Evolutionary conservation across 208 protist genomes (phyloP).

Genomic region (Trypanosoma scelopori): DNA sequence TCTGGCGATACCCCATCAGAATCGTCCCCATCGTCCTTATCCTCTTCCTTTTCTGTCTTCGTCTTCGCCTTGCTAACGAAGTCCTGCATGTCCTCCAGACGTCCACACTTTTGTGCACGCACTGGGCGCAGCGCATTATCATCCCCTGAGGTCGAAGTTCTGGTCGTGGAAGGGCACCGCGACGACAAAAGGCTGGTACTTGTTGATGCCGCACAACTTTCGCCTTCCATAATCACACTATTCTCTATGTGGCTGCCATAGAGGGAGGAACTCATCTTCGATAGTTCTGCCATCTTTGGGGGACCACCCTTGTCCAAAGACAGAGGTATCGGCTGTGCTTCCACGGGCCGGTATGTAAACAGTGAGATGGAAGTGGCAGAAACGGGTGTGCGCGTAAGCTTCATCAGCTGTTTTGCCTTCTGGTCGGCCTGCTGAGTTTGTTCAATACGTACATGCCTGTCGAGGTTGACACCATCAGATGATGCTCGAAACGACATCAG

Average conservation of each 20-base stretch:
- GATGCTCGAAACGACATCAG: constrained; percentile 43
- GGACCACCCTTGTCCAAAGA: not conserved
- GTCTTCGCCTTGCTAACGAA: not conserved
- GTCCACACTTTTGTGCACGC: constrained; percentile 10
- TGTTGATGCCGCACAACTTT: constrained; percentile 4
- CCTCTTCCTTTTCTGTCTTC: not conserved
- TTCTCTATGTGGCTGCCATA: constrained; percentile 29
- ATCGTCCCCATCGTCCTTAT: constrained; percentile 8
- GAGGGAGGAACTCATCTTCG: constrained; percentile 42
- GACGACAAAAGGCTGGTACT: constrained; percentile 7
- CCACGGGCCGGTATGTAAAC: constrained; percentile 27
- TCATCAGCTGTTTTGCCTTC: constrained; percentile 34
- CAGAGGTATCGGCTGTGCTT: not conserved
- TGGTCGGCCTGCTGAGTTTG: constrained; percentile 34
- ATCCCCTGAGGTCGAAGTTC: not conserved
- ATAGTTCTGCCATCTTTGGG: constrained; percentile 27
- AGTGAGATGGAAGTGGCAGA: constrained; percentile 75
- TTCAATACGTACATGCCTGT: constrained; percentile 37
- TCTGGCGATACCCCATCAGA: constrained; percentile 4
- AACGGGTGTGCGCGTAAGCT: constrained; percentile 50
- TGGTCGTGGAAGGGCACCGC: constrained; percentile 8
- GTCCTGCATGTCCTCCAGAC: constrained; percentile 5
- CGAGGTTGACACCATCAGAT: constrained; percentile 44
- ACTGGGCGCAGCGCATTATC: not conserved
- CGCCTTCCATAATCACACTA: not conserved